A percentile compares a stretch with the other conserved stretches of the same genome.
phyloP scores from a whole-genome alignment of 2,329 filamentous ascomycete genomes.

The Penicillium freii region DNA sequence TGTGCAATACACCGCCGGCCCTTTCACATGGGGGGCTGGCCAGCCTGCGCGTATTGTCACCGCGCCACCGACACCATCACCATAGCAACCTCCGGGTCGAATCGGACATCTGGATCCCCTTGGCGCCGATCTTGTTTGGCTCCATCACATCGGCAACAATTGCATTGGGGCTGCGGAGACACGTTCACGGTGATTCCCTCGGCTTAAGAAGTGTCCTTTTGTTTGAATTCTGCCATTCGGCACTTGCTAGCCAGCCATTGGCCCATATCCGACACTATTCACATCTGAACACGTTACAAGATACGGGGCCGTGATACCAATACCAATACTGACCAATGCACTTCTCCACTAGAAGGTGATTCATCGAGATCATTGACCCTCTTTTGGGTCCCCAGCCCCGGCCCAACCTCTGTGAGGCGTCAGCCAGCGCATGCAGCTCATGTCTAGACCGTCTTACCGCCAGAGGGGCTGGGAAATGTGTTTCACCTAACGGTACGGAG shows the following conservation, averaged over 20 bases:
- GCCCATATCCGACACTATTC: neutral
- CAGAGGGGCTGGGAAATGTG: slow-evolving; percentile 5
- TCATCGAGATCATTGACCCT: slow-evolving; percentile 10
- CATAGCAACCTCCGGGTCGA: slow-evolving; percentile 21
- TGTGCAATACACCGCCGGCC: neutral
- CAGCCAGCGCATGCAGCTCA: slow-evolving; percentile 14
- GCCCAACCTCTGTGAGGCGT: slow-evolving; percentile 13
- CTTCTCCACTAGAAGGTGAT: slow-evolving; percentile 7
- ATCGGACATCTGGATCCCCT: slow-evolving; percentile 18
- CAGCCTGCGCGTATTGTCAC: slow-evolving; percentile 11
- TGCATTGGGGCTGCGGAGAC: slow-evolving; percentile 7
- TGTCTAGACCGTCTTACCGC: slow-evolving; percentile 17
- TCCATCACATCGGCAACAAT: slow-evolving; percentile 9
- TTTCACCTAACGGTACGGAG: neutral
- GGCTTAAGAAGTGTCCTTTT: neutral
- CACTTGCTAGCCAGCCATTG: neutral
- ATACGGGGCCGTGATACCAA: neutral
- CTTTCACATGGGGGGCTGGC: slow-evolving; percentile 19
- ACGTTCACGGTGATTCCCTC: neutral
- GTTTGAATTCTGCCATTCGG: neutral
- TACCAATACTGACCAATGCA: slow-evolving; percentile 1
- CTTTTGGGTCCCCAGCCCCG: slow-evolving; percentile 5
- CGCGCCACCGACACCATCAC: slow-evolving; percentile 3
- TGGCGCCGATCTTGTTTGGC: slow-evolving; percentile 11
- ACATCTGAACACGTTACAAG: neutral